A percentile compares a stretch with the other conserved stretches of the same genome.
These are phyloP conservation scores for Breynia disticha DNA, from an alignment of 441 rosid genomes.

Conservation along the genomic window DNA sequence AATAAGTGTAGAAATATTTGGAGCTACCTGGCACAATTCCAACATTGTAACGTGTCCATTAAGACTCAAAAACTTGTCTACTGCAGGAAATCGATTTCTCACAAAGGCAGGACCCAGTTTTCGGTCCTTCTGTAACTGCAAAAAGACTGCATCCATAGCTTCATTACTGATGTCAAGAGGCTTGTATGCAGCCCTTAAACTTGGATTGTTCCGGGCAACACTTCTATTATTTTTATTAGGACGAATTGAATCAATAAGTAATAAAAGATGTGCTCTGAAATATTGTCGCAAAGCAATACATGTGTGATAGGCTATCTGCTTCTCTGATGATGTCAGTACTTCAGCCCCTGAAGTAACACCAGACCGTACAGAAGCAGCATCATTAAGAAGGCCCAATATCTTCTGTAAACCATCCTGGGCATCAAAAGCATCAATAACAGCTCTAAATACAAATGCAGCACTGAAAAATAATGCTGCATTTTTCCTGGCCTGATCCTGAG, in stretches of 20 bases:
- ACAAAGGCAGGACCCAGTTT: constrained; percentile 90
- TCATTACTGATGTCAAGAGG: constrained; percentile 97
- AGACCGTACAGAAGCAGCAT: constrained; percentile 89
- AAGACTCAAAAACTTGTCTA: constrained; percentile 63
- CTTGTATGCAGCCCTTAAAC: constrained; percentile 81
- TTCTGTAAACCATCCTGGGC: constrained; percentile 82
- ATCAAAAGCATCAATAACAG: constrained; percentile 96
- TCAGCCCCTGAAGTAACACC: constrained; percentile 74
- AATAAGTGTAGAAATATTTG: constrained; percentile 8
- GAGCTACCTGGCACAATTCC: constrained; percentile 86
- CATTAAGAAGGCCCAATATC: constrained; percentile 63
- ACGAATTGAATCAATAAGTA: constrained; percentile 85
- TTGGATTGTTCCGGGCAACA: constrained; percentile 61
- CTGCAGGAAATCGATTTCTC: constrained; percentile 79
- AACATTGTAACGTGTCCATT: constrained; percentile 89
- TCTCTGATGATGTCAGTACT: constrained; percentile 83
- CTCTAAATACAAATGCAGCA: constrained; percentile 92
- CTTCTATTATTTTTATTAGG: constrained; percentile 75
- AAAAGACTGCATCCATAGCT: constrained; percentile 82
- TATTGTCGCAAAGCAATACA: constrained; percentile 95
- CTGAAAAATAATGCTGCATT: constrained; percentile 91
- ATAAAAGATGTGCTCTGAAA: constrained; percentile 92
- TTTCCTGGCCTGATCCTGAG: constrained; percentile 87
- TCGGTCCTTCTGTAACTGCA: constrained; percentile 91
- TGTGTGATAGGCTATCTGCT: constrained; percentile 91